Evolutionary conservation across 805 yeast genomes (phyloP), one percentile per base, ranked within the genome.

Genomic region (Myxozyma mucilagina): DNA sequence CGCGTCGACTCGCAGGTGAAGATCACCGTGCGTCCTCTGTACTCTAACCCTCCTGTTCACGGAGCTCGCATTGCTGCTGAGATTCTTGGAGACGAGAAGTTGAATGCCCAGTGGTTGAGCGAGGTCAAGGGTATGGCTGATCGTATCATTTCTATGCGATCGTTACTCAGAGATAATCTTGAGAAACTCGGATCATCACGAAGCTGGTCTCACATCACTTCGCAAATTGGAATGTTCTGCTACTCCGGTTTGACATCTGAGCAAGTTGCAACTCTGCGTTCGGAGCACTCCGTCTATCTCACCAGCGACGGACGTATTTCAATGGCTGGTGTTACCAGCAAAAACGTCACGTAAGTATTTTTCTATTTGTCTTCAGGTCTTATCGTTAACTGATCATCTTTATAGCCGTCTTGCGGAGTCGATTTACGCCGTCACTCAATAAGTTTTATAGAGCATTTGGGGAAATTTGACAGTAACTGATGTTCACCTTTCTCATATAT

Each of bases 171-270:
- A 74, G 80, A 82, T 57, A 79, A 83, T 64, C 81, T 90, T 70
- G 85, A 79, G 78, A 72, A 58, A 65, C 79, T 76, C 62, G 84
- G 79, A 72, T 78, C 84, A 72, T 80, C 76, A 72, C 81, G 87
- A 68, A 80, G 84, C 74, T 93, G 98, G 98, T 87, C 87, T 57
- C 96, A 89, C 72, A 81, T 93, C 70, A 79, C 88, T 59, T 82
- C 86, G 72, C 98, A 93, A 76, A 87, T 93, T 73, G 99, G 99
- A 69, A 93, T 93, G 98, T 93, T 93, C 77, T 89, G 93, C 70
- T 93, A 82, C 79, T 92, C 97, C 39, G 97, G 97, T 7, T 81
- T 93, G 64, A 73, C 76, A 36, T 78, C 83, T 48, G 84, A 82
- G 53, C 96, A 91, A 76, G 93, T 90, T 52, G 79, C 83, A 60